A percentile compares a stretch with the other conserved stretches of the same genome.
These are phyloP conservation scores for Starmerella stigmatis DNA, from an alignment of 805 yeast genomes.

Conservation along the genomic window DNA sequence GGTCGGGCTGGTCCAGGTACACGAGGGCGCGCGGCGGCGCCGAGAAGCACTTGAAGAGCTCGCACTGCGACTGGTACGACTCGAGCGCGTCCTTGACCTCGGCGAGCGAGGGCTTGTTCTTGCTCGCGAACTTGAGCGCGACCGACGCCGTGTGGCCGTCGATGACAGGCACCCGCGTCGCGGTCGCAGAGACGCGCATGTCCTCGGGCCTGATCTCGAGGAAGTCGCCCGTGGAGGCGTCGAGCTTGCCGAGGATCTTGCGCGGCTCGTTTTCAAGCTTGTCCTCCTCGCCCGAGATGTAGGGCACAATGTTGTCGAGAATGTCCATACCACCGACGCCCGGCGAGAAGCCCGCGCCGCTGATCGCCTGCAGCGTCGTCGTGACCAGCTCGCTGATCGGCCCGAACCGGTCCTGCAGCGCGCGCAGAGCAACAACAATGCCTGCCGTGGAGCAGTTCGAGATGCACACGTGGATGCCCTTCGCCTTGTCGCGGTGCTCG, in stretches of 20 bases:
- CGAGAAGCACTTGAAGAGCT: constrained; percentile 67
- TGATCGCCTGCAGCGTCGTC: constrained; percentile 91
- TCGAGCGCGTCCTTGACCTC: constrained; percentile 59
- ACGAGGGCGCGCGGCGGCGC: constrained; percentile 91
- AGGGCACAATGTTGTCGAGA: constrained; percentile 89
- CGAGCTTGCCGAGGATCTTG: constrained; percentile 66
- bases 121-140: constrained; percentile 66
- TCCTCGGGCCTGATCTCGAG: constrained; percentile 40
- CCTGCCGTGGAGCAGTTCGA: constrained; percentile 99
- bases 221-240: constrained; percentile 36
- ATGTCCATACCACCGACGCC: constrained; percentile 95
- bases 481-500: constrained; percentile 39
- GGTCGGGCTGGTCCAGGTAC: constrained; percentile 77
- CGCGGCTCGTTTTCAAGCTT: constrained; percentile 98
- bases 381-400: constrained; percentile 79
- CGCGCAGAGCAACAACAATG: constrained; percentile 89
- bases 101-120: constrained; percentile 78
- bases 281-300: constrained; percentile 93
- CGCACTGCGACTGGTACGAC: constrained; percentile 76
- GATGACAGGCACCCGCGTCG: constrained; percentile 92
- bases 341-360: constrained; percentile 97
- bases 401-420: constrained; percentile 82
- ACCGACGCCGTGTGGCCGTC: constrained; percentile 98
- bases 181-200: constrained; percentile 84
- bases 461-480: constrained; percentile 83